These are phyloP conservation scores for Colletotrichum karsti DNA, from an alignment of 2,329 filamentous ascomycete genomes.

Conservation along the genomic window DNA sequence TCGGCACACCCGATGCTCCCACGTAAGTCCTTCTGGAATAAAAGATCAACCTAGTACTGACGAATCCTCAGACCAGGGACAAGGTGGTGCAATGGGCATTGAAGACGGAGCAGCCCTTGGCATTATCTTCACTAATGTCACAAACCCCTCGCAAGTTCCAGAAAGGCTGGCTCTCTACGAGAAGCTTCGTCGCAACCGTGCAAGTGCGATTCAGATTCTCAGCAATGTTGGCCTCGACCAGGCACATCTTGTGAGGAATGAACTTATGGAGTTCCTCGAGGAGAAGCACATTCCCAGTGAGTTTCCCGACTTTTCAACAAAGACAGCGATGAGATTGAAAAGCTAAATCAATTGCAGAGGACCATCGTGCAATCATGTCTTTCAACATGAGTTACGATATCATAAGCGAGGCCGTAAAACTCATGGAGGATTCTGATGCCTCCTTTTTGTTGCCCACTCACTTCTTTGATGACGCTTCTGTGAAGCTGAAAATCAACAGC, in stretches of 20 bases:
- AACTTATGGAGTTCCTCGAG: constrained; percentile 37
- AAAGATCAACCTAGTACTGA: background rate
- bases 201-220: constrained; percentile 47
- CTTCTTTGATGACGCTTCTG: constrained; percentile 34
- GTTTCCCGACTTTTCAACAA: background rate
- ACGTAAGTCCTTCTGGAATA: constrained; percentile 36
- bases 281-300: constrained; percentile 41
- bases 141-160: constrained; percentile 31
- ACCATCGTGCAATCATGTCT: constrained; percentile 10
- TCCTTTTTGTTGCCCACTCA: constrained; percentile 28
- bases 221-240: constrained; percentile 46
- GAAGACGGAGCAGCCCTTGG: constrained; percentile 45
- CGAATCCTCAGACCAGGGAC: constrained; percentile 44
- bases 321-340: background rate
- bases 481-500: too few relatives aligned
- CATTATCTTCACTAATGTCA: constrained; percentile 35
- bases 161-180: constrained; percentile 35
- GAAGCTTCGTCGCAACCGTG: constrained; percentile 35
- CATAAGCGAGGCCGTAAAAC: constrained; percentile 19
- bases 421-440: constrained; percentile 31
- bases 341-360: constrained; percentile 9
- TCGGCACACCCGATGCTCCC: constrained; percentile 49
- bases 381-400: constrained; percentile 34
- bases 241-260: constrained; percentile 35
- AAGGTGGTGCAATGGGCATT: constrained; percentile 44